These are phyloP conservation scores for Cyamopsis tetragonoloba DNA, from an alignment of 306 rosid species.

Conservation along the genomic window DNA sequence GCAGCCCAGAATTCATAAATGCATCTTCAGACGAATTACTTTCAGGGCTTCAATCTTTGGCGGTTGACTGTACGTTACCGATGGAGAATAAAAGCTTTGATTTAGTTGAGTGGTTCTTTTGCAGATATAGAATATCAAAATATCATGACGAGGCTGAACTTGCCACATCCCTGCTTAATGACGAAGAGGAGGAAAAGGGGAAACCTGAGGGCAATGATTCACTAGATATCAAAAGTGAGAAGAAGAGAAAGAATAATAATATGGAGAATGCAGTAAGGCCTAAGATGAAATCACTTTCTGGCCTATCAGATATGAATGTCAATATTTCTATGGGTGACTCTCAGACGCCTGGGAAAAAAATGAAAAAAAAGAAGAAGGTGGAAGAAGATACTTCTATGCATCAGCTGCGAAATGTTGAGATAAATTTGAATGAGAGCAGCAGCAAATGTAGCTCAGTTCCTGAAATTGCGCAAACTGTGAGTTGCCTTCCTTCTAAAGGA, in stretches of 20 bases:
- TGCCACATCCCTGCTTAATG: constrained; percentile 26
- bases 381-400: constrained; percentile 19
- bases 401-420: constrained; percentile 32
- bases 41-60: constrained; percentile 58
- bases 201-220: constrained; percentile 13
- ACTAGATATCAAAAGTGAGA: constrained; percentile 6
- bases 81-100: constrained; percentile 38
- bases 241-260: constrained; percentile 32
- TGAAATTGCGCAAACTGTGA: constrained; percentile 23
- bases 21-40: constrained; percentile 50
- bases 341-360: not conserved
- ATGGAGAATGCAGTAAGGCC: constrained; percentile 27
- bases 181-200: constrained; percentile 22
- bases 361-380: constrained; percentile 21
- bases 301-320: constrained; percentile 50
- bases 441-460: constrained; percentile 3
- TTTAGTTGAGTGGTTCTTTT: constrained; percentile 64
- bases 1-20: constrained; percentile 37
- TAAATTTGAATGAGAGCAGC: constrained; percentile 46
- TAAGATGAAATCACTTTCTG: constrained; percentile 58
- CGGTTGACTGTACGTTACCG: constrained; percentile 55
- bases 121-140: constrained; percentile 55
- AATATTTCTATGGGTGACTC: constrained; percentile 18
- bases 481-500: constrained; percentile 34
- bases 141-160: constrained; percentile 56